phyloP scores from a whole-genome alignment of 75 land plant genomes.

The Ceratopteris richardii region DNA sequence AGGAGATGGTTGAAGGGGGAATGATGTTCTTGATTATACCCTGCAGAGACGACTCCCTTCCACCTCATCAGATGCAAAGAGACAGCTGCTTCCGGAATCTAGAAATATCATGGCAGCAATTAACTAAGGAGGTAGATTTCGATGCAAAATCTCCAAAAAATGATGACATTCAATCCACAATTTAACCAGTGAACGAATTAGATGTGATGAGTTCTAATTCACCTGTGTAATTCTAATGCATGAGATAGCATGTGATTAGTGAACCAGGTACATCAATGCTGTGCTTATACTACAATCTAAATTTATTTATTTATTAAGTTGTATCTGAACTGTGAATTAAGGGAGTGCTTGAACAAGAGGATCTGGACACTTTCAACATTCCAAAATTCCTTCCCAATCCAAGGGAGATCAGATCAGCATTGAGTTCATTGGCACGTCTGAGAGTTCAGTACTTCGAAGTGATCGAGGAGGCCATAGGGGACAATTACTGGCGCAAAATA shows the following conservation, averaged over 20 bases:
- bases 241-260: too few species aligned
- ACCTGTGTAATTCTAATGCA: too few species aligned
- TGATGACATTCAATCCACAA: too few species aligned
- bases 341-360: conserved; percentile 2
- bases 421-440: not conserved
- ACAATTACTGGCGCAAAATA: not conserved
- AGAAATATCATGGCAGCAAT: conserved; percentile 3
- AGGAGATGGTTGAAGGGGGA: conserved; percentile 3
- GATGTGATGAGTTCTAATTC: too few species aligned
- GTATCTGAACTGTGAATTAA: too few species aligned
- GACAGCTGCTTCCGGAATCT: conserved; percentile 1
- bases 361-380: conserved; percentile 6
- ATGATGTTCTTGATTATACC: conserved; percentile 5
- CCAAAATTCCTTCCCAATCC: not conserved
- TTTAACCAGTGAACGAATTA: too few species aligned
- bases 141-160: too few species aligned
- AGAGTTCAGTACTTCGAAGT: not conserved
- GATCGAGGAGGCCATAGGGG: conserved; percentile 2
- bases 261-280: too few species aligned
- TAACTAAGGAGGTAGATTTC: conserved; percentile 1
- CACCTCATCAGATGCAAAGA: conserved; percentile 3
- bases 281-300: too few species aligned
- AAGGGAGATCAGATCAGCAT: not conserved
- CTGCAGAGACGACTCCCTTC: not conserved
- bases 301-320: too few species aligned